These are phyloP conservation scores for Saturnispora kantuleensis DNA, from an alignment of 805 yeast species.

Conservation along the genomic window DNA sequence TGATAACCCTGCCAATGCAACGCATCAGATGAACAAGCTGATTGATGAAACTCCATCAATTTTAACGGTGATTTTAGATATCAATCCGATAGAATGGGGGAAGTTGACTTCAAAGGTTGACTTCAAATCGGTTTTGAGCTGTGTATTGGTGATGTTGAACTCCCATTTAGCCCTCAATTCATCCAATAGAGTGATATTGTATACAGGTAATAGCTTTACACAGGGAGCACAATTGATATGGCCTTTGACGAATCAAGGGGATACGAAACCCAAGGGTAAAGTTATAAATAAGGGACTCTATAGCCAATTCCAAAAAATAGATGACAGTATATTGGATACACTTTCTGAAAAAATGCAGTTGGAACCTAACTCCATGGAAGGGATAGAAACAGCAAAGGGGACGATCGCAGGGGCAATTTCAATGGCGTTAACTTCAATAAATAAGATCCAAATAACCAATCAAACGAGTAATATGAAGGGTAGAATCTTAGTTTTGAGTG, in stretches of 20 bases:
- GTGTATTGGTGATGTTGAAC: constrained; percentile 68
- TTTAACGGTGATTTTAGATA: constrained; percentile 67
- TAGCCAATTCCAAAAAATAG: constrained; percentile 72
- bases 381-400: constrained; percentile 31
- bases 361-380: constrained; percentile 33
- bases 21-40: constrained; percentile 16
- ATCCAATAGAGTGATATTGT: constrained; percentile 72
- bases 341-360: constrained; percentile 19
- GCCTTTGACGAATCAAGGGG: constrained; percentile 33
- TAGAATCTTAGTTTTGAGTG: constrained; percentile 50
- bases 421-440: constrained; percentile 70
- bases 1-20: constrained; percentile 13
- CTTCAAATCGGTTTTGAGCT: constrained; percentile 49
- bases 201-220: constrained; percentile 54
- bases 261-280: neutral
- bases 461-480: constrained; percentile 45
- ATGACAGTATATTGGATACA: constrained; percentile 58
- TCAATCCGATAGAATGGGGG: constrained; percentile 64
- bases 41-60: constrained; percentile 68
- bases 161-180: constrained; percentile 82
- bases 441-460: constrained; percentile 48
- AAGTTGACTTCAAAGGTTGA: constrained; percentile 29
- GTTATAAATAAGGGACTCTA: constrained; percentile 59
- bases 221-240: constrained; percentile 59
- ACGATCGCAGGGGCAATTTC: constrained; percentile 72